These are phyloP conservation scores for Candida silvicultrix DNA, from an alignment of 805 yeast genomes.

Conservation along the genomic window DNA sequence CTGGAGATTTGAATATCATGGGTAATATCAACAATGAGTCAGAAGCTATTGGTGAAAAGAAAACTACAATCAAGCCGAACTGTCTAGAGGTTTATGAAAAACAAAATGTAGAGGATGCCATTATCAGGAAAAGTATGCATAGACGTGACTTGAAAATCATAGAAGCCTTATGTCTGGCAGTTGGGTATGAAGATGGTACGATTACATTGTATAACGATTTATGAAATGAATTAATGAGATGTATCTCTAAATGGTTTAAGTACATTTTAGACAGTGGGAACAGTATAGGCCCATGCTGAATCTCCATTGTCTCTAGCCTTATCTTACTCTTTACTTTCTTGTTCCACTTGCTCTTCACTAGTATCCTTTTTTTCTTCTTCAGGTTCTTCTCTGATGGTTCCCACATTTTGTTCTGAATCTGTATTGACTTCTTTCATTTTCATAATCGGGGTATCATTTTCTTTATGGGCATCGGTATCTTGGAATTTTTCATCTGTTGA, in stretches of 20 bases:
- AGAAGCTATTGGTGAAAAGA: conserved; percentile 19
- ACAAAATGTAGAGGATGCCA: neutral
- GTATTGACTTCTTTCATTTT: neutral
- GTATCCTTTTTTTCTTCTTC: neutral
- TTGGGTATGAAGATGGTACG: conserved; percentile 53
- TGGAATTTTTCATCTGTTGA: neutral
- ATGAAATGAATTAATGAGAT: conserved; percentile 3
- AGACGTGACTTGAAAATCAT: conserved; percentile 20
- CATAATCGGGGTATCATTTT: too few species aligned
- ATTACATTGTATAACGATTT: conserved; percentile 31
- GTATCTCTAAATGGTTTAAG: too few species aligned
- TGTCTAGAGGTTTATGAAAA: conserved; percentile 16
- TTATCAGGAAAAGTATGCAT: neutral
- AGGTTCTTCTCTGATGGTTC: neutral
- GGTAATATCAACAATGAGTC: conserved; percentile 21
- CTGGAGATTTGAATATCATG: conserved; percentile 20
- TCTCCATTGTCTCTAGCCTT: too few species aligned
- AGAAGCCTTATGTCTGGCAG: conserved; percentile 28
- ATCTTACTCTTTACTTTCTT: neutral
- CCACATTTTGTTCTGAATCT: neutral
- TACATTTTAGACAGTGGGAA: too few species aligned
- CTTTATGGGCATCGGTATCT: neutral
- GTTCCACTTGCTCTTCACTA: neutral
- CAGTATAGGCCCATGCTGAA: too few species aligned
- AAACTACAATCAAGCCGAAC: conserved; percentile 21